Percentiles rank a stretch among this genome's conserved stretches.
Conservation (phyloP, 2,329 filamentous ascomycete species). For the Aureobasidium sp. region DNA sequence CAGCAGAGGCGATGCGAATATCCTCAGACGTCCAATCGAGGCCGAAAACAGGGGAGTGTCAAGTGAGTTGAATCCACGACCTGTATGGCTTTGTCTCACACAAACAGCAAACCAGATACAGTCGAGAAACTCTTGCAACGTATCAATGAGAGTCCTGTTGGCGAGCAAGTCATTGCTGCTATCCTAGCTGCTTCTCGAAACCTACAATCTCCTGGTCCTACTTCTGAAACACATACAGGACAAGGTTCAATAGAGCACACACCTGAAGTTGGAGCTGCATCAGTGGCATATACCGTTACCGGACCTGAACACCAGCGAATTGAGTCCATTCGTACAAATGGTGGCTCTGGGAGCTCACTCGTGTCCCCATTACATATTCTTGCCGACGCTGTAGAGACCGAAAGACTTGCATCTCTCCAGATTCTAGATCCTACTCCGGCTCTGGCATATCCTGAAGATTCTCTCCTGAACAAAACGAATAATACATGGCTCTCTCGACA, state of each 20-base stretch:
- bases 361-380: not conserved
- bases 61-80: not conserved
- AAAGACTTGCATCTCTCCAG: not conserved
- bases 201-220: not conserved
- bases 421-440: not conserved
- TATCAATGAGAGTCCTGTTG: not conserved
- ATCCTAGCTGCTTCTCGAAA: not conserved
- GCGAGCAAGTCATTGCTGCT: conserved; percentile 1
- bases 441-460: not conserved
- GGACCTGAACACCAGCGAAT: not conserved
- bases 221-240: not conserved
- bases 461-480: not conserved
- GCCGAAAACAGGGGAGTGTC: conserved; percentile 6
- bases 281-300: not conserved
- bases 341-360: not conserved
- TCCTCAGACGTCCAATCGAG: not conserved
- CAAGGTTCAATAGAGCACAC: not conserved
- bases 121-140: not conserved
- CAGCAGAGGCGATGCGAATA: conserved; percentile 1
- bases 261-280: not conserved
- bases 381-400: not conserved
- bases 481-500: not conserved
- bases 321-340: not conserved
- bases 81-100: not conserved
- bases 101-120: not conserved